A percentile compares a stretch with the other conserved stretches of the same genome.
Conservation (phyloP, 805 yeast genomes). For the Saccharomycopsis fermentans region DNA sequence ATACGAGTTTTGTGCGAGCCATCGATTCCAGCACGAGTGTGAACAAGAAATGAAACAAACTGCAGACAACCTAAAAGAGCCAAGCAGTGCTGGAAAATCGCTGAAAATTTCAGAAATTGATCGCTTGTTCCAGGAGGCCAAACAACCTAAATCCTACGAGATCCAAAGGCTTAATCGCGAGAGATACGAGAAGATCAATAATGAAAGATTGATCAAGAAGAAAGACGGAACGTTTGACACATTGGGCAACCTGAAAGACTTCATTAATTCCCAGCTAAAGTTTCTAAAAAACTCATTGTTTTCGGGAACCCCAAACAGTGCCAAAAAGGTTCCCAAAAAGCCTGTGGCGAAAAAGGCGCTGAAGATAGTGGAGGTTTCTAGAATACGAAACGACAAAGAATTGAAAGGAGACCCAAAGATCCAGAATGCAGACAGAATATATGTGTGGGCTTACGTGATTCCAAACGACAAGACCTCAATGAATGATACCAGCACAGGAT, state of each 20-base stretch:
- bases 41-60: slow-evolving; percentile 16
- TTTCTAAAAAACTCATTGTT: neutral
- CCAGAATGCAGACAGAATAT: slow-evolving; percentile 34
- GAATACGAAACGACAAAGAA: slow-evolving; percentile 7
- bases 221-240: slow-evolving; percentile 3
- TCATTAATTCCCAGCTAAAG: slow-evolving; percentile 14
- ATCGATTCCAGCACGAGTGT: slow-evolving; percentile 30
- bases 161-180: neutral
- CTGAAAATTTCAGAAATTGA: slow-evolving; percentile 31
- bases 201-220: neutral
- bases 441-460: slow-evolving; percentile 29
- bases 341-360: neutral
- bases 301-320: neutral
- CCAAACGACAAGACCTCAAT: slow-evolving; percentile 6
- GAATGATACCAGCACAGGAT: neutral
- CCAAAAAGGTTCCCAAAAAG: neutral
- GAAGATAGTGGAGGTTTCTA: slow-evolving; percentile 26
- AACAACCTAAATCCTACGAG: slow-evolving; percentile 16
- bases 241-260: slow-evolving; percentile 18
- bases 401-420: slow-evolving; percentile 44
- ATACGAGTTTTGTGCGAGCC: slow-evolving; percentile 39
- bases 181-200: neutral
- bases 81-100: slow-evolving; percentile 1
- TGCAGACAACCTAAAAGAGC: neutral
- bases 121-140: slow-evolving; percentile 39